phyloP scores from a whole-genome alignment of 139 green algal species.

The Edaphochlamys debaryana region DNA sequence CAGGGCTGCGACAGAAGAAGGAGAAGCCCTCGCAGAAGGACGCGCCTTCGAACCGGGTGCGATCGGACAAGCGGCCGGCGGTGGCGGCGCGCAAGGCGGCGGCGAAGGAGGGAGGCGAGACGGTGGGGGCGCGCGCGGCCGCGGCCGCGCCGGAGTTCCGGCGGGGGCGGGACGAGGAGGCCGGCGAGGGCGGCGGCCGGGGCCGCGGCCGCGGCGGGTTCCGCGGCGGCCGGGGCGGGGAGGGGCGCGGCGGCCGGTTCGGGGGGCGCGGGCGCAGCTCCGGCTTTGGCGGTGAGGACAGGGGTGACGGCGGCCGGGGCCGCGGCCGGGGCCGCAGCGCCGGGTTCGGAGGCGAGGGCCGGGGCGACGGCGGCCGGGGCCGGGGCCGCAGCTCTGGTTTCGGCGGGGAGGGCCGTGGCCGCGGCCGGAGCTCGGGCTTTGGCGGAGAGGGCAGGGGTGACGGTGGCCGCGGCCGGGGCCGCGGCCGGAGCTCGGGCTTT shows the following conservation, averaged over 20 bases:
- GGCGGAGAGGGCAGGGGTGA: background rate
- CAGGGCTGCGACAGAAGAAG: slow-evolving; percentile 32
- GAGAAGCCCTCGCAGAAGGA: background rate
- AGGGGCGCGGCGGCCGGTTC: too few relatives aligned
- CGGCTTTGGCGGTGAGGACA: background rate
- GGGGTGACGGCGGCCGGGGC: background rate
- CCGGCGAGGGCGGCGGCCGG: background rate
- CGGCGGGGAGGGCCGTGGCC: too few relatives aligned
- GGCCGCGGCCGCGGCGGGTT: background rate
- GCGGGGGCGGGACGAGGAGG: background rate
- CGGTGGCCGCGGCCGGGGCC: background rate
- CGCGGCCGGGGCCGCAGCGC: too few relatives aligned
- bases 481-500: background rate
- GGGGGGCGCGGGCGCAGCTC: too few relatives aligned
- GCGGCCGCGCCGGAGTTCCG: background rate
- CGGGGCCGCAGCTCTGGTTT: too few relatives aligned
- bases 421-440: too few relatives aligned
- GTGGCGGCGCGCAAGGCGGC: slow-evolving; percentile 37
- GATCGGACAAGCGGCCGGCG: slow-evolving; percentile 28
- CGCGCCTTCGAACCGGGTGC: background rate
- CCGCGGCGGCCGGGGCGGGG: background rate
- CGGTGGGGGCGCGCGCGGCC: too few relatives aligned
- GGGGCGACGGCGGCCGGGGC: too few relatives aligned
- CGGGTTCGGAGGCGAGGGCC: too few relatives aligned
- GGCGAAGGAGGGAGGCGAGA: background rate